Base-by-base conservation (phyloP, 2,329 filamentous ascomycete genomes). In the Pseudogymnoascus sp. region DNA sequence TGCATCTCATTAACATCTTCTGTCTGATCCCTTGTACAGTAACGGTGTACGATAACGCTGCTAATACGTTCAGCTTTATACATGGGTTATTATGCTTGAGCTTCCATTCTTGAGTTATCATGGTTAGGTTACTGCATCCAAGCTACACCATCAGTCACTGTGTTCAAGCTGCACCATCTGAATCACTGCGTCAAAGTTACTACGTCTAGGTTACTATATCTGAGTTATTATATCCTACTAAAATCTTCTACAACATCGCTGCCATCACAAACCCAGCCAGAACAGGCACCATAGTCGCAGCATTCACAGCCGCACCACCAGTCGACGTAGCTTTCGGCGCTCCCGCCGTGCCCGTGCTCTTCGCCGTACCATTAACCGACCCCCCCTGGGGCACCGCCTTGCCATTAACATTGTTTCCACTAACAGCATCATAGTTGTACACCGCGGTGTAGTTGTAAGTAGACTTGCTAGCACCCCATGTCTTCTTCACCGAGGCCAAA, bases 361-460 rank as follows among this genome's bases (percentile, higher is more conserved):
- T 49, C 21, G 1, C 43, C 21, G 16, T 11, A n/a, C 21, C 23
- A 14, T 7, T 49, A 14, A 49, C 43, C 43, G 43, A 49, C 3
- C 43, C 43, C 2, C 21, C 43, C 6, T 5, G 3, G 5, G 43
- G 43, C 12, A 49, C 43, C 21, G 21, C 6, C 43, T 49, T 49
- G 6, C 63, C 65, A 21, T 63, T 64, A 18, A 63, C 61, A 45
- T 67, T 64, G 21, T 63, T 65, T 1, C 60, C 41, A 25, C 49
- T 64, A 4, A 33, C 40, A 59, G 43, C 33, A 45, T 68, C 66
- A 61, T 67, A 68, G n/a, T 64, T 66, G 45, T 67, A 69, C 1
- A 55, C 49, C 31, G 63, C 63, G 9, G 65, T 66, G 60, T 69
- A 69, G 37, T 68, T 66, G 11, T 61, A 62, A n/a, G 66, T 62